These are phyloP conservation scores for Kalanchoe fedtschenkoi DNA, from an alignment of 164 flowering plant species.

Conservation along the genomic window DNA sequence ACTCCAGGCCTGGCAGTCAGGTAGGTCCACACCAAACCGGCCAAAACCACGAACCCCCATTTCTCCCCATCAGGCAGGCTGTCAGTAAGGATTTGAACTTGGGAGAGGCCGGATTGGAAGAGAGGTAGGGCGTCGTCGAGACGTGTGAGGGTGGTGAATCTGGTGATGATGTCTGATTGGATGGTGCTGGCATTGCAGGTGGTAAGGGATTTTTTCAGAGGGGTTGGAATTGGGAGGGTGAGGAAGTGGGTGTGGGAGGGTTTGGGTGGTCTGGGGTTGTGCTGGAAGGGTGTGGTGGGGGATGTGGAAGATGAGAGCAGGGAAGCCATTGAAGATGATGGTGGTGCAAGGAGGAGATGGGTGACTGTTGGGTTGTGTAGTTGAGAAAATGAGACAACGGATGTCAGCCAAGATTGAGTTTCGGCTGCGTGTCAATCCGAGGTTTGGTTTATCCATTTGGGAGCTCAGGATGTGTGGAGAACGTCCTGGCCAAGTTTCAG, in stretches of 20 bases:
- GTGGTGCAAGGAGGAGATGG: constrained; percentile 2
- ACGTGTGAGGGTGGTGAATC: constrained; percentile 16
- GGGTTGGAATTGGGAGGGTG: constrained; percentile 11
- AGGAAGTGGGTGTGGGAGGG: constrained; percentile 17
- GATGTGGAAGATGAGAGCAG: constrained; percentile 35
- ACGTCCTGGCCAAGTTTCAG: constrained; percentile 10
- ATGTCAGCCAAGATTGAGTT: constrained; percentile 38
- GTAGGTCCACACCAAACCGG: constrained; percentile 72
- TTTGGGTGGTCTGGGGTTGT: constrained; percentile 14
- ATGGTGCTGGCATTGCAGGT: constrained; percentile 41
- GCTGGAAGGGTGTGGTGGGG: constrained; percentile 20
- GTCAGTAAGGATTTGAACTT: constrained; percentile 32
- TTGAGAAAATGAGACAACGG: not conserved
- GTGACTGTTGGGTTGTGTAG: not conserved
- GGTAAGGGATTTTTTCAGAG: constrained; percentile 12
- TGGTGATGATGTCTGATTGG: constrained; percentile 23
- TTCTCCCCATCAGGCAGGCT: constrained; percentile 54
- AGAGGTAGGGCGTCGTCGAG: constrained; percentile 37
- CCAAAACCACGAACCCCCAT: constrained; percentile 48
- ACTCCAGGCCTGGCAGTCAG: constrained; percentile 96
- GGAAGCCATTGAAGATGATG: constrained; percentile 45
- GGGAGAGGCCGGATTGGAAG: constrained; percentile 33
- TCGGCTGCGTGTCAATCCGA: constrained; percentile 29
- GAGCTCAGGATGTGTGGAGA: constrained; percentile 21
- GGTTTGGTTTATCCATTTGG: constrained; percentile 20